Evolutionary conservation across 495 filamentous ascomycete species (phyloP).

Genomic region (Xylaria castorea): DNA sequence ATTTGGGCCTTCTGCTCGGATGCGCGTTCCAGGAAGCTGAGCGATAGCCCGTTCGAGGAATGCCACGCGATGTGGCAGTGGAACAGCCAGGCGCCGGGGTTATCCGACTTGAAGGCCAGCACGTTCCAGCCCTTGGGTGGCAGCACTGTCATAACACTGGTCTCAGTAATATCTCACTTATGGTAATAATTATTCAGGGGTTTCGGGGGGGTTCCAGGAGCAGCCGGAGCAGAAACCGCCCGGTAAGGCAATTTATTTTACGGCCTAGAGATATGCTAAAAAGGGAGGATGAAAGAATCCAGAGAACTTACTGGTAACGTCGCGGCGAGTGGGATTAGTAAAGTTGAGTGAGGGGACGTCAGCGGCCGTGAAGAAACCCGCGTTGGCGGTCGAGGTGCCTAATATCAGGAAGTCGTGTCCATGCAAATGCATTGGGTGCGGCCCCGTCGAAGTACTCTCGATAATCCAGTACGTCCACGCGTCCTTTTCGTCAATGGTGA

Average conservation of each 20-base stretch:
- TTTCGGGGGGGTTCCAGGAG: no score
- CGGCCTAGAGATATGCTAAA: no score
- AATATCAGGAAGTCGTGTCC: background rate
- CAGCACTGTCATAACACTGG: background rate
- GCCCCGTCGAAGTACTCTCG: background rate
- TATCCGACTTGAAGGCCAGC: background rate
- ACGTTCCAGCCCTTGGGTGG: background rate
- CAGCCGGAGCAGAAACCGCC: no score
- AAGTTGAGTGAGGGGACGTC: background rate
- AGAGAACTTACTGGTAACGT: background rate
- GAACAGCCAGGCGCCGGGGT: constrained; percentile 45
- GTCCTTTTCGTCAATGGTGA: background rate
- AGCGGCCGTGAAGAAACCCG: background rate
- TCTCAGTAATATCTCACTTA: no score
- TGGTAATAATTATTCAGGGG: no score
- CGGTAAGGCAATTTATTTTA: no score
- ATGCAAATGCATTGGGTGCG: background rate
- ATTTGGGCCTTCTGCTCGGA: background rate
- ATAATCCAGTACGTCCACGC: background rate
- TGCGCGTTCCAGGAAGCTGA: constrained; percentile 27
- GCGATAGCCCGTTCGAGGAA: constrained; percentile 44
- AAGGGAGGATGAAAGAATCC: no score
- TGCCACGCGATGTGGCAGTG: constrained; percentile 62
- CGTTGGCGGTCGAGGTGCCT: background rate
- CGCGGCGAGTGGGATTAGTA: background rate